Evolutionary conservation across 371 early-diverging fungal genomes (phyloP).

Genomic region (Batkoa obscura): DNA sequence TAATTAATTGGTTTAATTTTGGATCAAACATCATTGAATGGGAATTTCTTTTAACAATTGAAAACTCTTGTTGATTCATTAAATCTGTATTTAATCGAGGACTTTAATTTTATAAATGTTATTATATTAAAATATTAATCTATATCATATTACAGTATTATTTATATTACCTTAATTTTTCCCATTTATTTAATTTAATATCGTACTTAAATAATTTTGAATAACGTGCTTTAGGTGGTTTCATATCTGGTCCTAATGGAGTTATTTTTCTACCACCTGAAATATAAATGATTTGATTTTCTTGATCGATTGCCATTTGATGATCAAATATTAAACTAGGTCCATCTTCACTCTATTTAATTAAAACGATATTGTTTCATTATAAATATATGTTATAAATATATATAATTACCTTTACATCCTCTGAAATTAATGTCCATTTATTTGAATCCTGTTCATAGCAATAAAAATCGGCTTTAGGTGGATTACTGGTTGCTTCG

Average conservation of each 20-base stretch:
- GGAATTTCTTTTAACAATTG: slow-evolving; percentile 61
- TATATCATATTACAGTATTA: too few relatives aligned
- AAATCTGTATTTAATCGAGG: not conserved
- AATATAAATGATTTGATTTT: slow-evolving; percentile 47
- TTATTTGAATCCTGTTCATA: slow-evolving; percentile 42
- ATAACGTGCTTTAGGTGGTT: slow-evolving; percentile 18
- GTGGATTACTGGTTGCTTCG: slow-evolving; percentile 27
- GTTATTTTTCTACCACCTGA: slow-evolving; percentile 76
- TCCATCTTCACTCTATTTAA: slow-evolving; percentile 41
- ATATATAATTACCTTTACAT: slow-evolving; percentile 32
- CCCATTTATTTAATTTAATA: slow-evolving; percentile 41
- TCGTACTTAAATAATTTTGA: slow-evolving; percentile 71
- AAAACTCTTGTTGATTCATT: slow-evolving; percentile 8
- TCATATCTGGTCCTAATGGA: slow-evolving; percentile 12
- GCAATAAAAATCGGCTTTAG: slow-evolving; percentile 71
- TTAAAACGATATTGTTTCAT: not conserved
- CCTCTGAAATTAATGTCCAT: slow-evolving; percentile 55
- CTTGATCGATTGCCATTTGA: slow-evolving; percentile 79
- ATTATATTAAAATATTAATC: too few relatives aligned
- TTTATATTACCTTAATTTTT: slow-evolving; percentile 23
- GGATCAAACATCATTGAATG: slow-evolving; percentile 81
- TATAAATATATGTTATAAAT: slow-evolving; percentile 6
- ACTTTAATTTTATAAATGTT: too few relatives aligned
- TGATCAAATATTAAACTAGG: slow-evolving; percentile 84
- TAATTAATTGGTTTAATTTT: slow-evolving; percentile 43